phyloP scores from a whole-genome alignment of 257 asterid species.

The Cinchona pubescens region DNA sequence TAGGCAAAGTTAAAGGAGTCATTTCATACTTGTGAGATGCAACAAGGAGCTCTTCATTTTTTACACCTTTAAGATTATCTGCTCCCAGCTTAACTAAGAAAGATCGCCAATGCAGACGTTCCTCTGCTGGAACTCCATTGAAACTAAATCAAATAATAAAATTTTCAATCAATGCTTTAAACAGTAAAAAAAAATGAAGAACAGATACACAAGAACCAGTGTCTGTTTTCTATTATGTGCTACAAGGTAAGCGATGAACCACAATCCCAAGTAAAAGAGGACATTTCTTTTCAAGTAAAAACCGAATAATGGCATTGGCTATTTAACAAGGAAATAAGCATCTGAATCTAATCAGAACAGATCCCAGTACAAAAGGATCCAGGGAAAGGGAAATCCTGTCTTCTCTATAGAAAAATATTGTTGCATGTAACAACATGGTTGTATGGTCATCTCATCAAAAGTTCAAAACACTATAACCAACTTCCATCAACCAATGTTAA shows the following conservation, averaged over 20 bases:
- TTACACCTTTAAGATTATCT: conserved; percentile 82
- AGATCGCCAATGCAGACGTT: conserved; percentile 91
- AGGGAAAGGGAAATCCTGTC: not conserved
- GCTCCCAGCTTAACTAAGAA: conserved; percentile 90
- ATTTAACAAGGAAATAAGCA: not conserved
- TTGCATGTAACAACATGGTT: not conserved
- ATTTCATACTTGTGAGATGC: conserved; percentile 56
- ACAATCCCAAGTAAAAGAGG: not conserved
- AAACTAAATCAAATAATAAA: conserved; percentile 42
- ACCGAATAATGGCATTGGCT: too few relatives aligned
- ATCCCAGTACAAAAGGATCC: too few relatives aligned
- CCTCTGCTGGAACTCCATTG: conserved; percentile 97
- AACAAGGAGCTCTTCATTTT: conserved; percentile 92
- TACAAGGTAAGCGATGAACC: not conserved
- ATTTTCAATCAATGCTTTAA: not conserved
- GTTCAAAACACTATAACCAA: too few relatives aligned
- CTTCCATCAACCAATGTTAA: not conserved
- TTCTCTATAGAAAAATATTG: not conserved
- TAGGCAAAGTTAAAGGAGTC: not conserved
- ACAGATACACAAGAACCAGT: not conserved
- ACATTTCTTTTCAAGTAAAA: too few relatives aligned
- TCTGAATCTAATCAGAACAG: not conserved
- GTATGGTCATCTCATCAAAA: not conserved
- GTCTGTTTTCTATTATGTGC: not conserved
- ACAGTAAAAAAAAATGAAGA: not conserved